Percentiles rank a stretch among this genome's conserved stretches.
Conservation (phyloP, 1,284 basidiomycete genomes). For the Cryptococcus depauperatus region DNA sequence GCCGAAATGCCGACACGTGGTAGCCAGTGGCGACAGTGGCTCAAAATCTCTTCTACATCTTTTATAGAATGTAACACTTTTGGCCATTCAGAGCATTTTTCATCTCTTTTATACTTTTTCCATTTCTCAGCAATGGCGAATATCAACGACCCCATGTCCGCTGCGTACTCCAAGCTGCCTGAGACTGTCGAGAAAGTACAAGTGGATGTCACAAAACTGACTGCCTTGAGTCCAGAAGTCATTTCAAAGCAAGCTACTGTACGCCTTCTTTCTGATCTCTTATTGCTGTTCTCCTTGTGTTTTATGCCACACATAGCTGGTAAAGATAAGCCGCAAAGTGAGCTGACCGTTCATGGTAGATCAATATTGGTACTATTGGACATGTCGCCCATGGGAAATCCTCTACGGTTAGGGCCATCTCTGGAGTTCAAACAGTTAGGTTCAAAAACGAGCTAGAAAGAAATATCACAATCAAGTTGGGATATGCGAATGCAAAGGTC, state of each 20-base stretch:
- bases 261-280: slow-evolving; percentile 11
- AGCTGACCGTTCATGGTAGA: slow-evolving; percentile 18
- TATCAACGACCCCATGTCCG: slow-evolving; percentile 36
- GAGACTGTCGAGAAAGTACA: slow-evolving; percentile 47
- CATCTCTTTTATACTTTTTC: background rate
- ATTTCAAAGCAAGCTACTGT: slow-evolving; percentile 88
- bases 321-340: background rate
- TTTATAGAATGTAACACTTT: background rate
- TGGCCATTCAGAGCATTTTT: background rate
- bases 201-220: slow-evolving; percentile 70
- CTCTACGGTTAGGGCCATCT: slow-evolving; percentile 97
- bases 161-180: slow-evolving; percentile 17
- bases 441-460: slow-evolving; percentile 98
- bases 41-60: background rate
- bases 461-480: slow-evolving; percentile 99
- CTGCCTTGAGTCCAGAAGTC: slow-evolving; percentile 88
- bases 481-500: slow-evolving; percentile 96
- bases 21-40: background rate
- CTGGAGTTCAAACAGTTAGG: slow-evolving; percentile 96
- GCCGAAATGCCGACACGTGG: background rate
- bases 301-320: background rate
- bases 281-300: background rate
- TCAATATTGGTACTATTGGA: slow-evolving; percentile 67
- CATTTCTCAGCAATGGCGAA: slow-evolving; percentile 14
- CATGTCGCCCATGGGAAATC: slow-evolving; percentile 99